A percentile compares a stretch with the other conserved stretches of the same genome.
Conservation (phyloP, 805 yeast species). For the Zygosaccharomyces siamensis region DNA sequence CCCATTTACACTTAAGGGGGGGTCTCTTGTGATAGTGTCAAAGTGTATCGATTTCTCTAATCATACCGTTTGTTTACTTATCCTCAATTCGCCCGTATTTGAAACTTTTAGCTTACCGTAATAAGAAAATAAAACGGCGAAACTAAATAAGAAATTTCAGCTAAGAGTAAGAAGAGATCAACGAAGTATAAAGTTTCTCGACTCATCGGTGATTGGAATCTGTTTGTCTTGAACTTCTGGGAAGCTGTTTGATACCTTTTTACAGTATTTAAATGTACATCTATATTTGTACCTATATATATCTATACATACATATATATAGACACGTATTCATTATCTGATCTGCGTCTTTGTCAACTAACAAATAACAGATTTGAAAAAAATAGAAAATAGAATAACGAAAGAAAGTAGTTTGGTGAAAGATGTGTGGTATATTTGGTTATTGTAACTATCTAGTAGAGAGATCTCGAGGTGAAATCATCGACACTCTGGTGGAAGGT, state of each 20-base stretch:
- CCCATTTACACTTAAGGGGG: neutral
- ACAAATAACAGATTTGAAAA: neutral
- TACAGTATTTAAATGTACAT: neutral
- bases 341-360: neutral
- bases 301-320: neutral
- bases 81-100: conserved; percentile 1
- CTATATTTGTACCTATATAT: neutral
- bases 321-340: conserved; percentile 1
- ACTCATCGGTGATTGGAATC: neutral
- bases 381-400: neutral
- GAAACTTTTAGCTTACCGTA: conserved; percentile 6
- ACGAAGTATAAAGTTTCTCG: neutral
- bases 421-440: conserved; percentile 91
- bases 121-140: conserved; percentile 4
- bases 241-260: conserved; percentile 1
- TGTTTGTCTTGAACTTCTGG: neutral
- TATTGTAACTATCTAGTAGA: conserved; percentile 94
- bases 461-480: conserved; percentile 85
- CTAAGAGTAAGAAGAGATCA: neutral
- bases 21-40: neutral
- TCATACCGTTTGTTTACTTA: conserved; percentile 2
- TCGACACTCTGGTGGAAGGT: conserved; percentile 84
- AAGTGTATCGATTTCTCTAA: conserved; percentile 1
- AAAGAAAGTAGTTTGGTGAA: neutral
- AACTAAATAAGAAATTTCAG: conserved; percentile 2